Conservation (phyloP, 257 asterid species). For the Echium plantagineum region DNA sequence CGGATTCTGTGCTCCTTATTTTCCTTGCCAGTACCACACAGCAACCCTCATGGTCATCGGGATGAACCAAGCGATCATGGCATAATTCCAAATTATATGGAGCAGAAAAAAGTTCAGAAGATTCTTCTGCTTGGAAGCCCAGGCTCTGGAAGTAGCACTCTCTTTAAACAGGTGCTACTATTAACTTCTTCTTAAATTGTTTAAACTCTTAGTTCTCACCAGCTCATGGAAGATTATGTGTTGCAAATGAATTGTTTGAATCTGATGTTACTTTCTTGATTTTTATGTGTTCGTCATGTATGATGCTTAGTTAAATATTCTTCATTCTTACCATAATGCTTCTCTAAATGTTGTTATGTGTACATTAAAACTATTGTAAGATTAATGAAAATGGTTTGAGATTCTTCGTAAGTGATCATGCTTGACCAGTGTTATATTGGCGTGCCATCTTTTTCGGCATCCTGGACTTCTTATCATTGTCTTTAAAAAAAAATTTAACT, state of each 20-base stretch:
- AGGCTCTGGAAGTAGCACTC: slow-evolving; percentile 61
- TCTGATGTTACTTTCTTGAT: not conserved
- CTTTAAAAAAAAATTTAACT: no score
- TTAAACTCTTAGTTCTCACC: not conserved
- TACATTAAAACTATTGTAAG: not conserved
- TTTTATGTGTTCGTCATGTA: not conserved
- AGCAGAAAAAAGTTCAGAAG: slow-evolving; percentile 34
- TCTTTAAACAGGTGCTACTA: slow-evolving; percentile 53
- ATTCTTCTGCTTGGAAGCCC: slow-evolving; percentile 60
- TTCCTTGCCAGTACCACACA: slow-evolving; percentile 57
- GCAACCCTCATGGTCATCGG: slow-evolving; percentile 20
- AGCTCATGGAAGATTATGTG: not conserved
- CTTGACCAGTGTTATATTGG: no score
- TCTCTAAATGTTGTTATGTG: not conserved
- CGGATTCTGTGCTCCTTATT: slow-evolving; percentile 59
- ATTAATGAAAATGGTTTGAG: no score
- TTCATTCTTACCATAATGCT: not conserved
- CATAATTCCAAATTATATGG: slow-evolving; percentile 25
- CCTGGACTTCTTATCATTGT: no score
- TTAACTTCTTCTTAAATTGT: not conserved
- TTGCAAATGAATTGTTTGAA: no score
- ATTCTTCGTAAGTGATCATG: no score
- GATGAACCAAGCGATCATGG: slow-evolving; percentile 24
- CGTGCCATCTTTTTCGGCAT: no score
- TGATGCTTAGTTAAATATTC: not conserved